phyloP scores from a whole-genome alignment of 78 protist genomes.

The Dictyostelium firmibasis region DNA sequence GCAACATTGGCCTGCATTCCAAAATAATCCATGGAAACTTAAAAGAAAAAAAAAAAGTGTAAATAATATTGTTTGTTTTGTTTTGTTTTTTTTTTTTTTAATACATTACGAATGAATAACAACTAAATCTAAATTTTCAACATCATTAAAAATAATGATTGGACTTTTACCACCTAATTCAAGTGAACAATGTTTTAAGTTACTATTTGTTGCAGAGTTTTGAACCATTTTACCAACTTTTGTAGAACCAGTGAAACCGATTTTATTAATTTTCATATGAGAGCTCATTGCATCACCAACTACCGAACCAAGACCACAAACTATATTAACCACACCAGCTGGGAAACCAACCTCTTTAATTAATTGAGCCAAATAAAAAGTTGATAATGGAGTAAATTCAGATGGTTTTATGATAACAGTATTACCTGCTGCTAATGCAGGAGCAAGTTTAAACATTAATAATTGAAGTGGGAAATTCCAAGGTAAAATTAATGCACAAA shows the following conservation, averaged over 20 bases:
- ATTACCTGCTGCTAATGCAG: constrained; percentile 94
- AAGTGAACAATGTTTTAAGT: constrained; percentile 60
- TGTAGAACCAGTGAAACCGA: constrained; percentile 92
- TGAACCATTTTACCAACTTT: constrained; percentile 81
- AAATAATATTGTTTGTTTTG: too few relatives aligned
- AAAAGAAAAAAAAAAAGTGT: neutral
- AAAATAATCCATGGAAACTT: constrained; percentile 27
- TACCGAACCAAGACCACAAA: constrained; percentile 85
- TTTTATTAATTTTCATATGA: constrained; percentile 87
- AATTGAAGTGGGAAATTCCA: constrained; percentile 89
- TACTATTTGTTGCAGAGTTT: constrained; percentile 69
- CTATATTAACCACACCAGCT: constrained; percentile 91
- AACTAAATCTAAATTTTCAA: constrained; percentile 86
- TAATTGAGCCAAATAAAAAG: constrained; percentile 84
- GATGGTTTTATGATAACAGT: constrained; percentile 94
- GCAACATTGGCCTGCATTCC: constrained; percentile 88
- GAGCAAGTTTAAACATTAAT: constrained; percentile 85
- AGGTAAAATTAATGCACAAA: constrained; percentile 81
- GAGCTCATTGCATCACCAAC: constrained; percentile 81
- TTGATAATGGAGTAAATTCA: constrained; percentile 93
- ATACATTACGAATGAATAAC: constrained; percentile 22
- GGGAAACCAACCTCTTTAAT: constrained; percentile 94
- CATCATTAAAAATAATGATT: constrained; percentile 88
- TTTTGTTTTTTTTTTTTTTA: too few relatives aligned
- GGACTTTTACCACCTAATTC: constrained; percentile 98